Percentiles rank a stretch among this genome's conserved stretches.
Evolutionary conservation across 306 rosid genomes (phyloP).

Genomic region (Cucumis cinereus): DNA sequence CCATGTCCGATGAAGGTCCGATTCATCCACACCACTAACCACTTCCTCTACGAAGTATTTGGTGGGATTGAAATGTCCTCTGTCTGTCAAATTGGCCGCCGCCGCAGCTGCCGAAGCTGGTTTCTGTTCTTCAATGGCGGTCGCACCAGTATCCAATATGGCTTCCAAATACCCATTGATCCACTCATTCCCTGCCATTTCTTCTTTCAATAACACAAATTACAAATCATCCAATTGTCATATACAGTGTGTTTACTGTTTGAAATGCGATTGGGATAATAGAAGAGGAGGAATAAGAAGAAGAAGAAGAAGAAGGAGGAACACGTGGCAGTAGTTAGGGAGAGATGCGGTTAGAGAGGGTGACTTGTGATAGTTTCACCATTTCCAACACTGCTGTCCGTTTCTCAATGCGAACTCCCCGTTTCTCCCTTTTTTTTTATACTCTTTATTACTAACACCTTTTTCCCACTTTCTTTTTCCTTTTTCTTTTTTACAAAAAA

Average conservation of each 20-base stretch:
- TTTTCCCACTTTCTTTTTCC: no score
- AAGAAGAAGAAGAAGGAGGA: no score
- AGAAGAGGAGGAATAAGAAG: slow-evolving; percentile 10
- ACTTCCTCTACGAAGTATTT: slow-evolving; percentile 93
- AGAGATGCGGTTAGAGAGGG: neutral
- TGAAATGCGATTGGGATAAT: neutral
- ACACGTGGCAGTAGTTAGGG: slow-evolving; percentile 33
- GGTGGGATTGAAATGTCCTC: slow-evolving; percentile 69
- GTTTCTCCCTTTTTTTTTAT: slow-evolving; percentile 3
- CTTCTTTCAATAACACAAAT: no score
- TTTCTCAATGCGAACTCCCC: slow-evolving; percentile 31
- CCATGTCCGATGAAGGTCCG: slow-evolving; percentile 86
- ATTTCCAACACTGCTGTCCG: slow-evolving; percentile 23
- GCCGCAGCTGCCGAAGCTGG: slow-evolving; percentile 30
- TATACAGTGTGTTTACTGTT: no score
- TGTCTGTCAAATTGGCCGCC: slow-evolving; percentile 37
- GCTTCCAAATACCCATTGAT: slow-evolving; percentile 90
- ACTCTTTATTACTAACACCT: neutral
- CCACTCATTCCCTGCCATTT: slow-evolving; percentile 92
- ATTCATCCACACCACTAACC: slow-evolving; percentile 77
- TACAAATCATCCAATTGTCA: no score
- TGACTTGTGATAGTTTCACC: neutral
- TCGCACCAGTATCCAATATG: slow-evolving; percentile 59
- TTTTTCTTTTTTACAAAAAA: no score
- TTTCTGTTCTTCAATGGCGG: slow-evolving; percentile 66